Evolutionary conservation across 2,329 filamentous ascomycete species (phyloP).

Genomic region (Stagonosporopsis rhizophila): DNA sequence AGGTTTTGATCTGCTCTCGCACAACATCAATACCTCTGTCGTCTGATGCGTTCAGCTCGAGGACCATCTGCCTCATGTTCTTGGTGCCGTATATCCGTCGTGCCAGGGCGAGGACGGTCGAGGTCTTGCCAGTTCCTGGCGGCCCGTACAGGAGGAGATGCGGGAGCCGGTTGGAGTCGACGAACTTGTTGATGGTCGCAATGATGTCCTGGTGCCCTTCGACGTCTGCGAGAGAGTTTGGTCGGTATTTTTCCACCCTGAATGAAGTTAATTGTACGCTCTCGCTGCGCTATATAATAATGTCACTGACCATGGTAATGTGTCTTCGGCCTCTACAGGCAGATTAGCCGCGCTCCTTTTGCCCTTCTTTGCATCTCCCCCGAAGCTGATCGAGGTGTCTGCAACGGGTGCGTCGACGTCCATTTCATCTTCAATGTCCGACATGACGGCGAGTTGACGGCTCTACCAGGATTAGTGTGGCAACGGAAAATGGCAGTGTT

Average conservation of each 20-base stretch:
- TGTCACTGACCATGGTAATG: slow-evolving; percentile 78
- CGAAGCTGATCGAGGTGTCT: slow-evolving; percentile 68
- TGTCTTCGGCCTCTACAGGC: slow-evolving; percentile 92
- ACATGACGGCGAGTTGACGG: slow-evolving; percentile 51
- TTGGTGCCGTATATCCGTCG: slow-evolving; percentile 88
- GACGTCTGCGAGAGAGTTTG: slow-evolving; percentile 86
- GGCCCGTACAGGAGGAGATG: slow-evolving; percentile 97
- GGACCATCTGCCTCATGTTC: slow-evolving; percentile 97
- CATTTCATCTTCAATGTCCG: slow-evolving; percentile 69
- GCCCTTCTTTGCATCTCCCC: slow-evolving; percentile 79
- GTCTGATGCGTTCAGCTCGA: slow-evolving; percentile 96
- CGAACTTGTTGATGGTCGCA: slow-evolving; percentile 95
- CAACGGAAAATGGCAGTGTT: background rate
- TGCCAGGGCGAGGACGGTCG: slow-evolving; percentile 91
- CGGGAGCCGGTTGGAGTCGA: slow-evolving; percentile 91
- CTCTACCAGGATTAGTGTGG: background rate
- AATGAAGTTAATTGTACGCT: slow-evolving; percentile 1
- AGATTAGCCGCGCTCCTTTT: slow-evolving; percentile 93
- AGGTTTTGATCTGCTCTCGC: slow-evolving; percentile 96
- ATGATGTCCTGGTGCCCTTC: slow-evolving; percentile 97
- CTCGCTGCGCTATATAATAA: fast-evolving
- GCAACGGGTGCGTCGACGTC: slow-evolving; percentile 67
- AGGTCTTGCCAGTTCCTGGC: slow-evolving; percentile 96
- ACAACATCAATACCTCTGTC: slow-evolving; percentile 98
- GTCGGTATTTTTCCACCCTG: slow-evolving; percentile 97